phyloP scores from a whole-genome alignment of 2,329 filamentous ascomycete genomes.

The Elsinoe perseae region DNA sequence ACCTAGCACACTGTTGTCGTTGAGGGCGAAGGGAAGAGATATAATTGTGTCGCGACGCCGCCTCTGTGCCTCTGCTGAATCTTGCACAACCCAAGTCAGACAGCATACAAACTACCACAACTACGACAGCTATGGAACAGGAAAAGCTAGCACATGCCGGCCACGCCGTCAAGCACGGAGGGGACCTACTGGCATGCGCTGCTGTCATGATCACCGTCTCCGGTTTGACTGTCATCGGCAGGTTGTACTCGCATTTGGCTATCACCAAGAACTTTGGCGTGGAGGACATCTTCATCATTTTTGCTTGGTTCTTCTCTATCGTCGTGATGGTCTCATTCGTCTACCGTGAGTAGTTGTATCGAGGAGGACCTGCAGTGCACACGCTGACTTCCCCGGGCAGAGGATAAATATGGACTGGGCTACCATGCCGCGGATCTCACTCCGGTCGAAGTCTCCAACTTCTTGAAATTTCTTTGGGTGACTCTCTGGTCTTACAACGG shows the following conservation, averaged over 20 bases:
- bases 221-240: background rate
- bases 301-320: constrained; percentile 4
- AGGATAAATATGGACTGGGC: constrained; percentile 11
- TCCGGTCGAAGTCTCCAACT: background rate
- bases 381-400: background rate
- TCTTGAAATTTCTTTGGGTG: constrained; percentile 18
- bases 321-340: constrained; percentile 1
- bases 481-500: constrained; percentile 37
- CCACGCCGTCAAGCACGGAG: background rate
- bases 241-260: constrained; percentile 11
- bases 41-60: background rate
- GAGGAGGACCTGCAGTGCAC: background rate
- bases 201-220: background rate
- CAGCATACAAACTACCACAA: background rate
- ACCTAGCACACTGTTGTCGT: background rate
- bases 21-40: background rate
- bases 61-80: background rate
- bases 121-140: background rate
- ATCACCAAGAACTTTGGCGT: constrained; percentile 11
- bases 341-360: background rate
- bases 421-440: constrained; percentile 7
- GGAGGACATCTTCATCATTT: constrained; percentile 11
- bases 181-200: background rate
- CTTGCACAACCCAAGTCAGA: background rate
- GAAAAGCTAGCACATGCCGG: background rate